These are phyloP conservation scores for Fusarium chlamydosporum DNA, from an alignment of 2,329 filamentous ascomycete species.

Conservation along the genomic window DNA sequence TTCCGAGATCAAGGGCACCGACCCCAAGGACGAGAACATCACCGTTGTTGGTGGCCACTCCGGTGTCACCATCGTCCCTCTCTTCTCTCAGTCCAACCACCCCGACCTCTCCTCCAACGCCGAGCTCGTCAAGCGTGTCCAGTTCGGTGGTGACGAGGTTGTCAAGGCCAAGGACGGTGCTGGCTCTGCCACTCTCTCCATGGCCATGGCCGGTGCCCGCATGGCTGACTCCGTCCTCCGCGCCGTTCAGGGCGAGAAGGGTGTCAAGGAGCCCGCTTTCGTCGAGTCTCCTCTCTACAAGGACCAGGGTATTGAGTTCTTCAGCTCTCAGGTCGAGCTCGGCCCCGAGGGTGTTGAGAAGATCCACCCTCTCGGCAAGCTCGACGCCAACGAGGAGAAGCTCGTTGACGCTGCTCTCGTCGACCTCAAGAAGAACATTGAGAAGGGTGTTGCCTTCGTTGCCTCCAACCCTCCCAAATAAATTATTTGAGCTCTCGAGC, in stretches of 20 bases:
- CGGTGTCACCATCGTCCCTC: conserved; percentile 96
- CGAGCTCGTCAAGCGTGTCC: conserved; percentile 90
- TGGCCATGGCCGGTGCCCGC: conserved; percentile 93
- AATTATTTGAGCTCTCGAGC: conserved; percentile 47
- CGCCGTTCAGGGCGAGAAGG: conserved; percentile 93
- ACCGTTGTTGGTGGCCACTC: conserved; percentile 97
- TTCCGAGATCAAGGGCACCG: conserved; percentile 89
- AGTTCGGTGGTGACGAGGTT: conserved; percentile 99
- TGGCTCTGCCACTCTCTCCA: conserved; percentile 96
- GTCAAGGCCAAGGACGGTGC: conserved; percentile 99
- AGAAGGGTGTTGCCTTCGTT: conserved; percentile 82
- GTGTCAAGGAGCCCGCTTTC: conserved; percentile 94
- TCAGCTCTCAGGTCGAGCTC: conserved; percentile 94
- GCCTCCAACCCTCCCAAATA: conserved; percentile 73
- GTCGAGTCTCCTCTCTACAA: conserved; percentile 98
- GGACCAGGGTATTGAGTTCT: conserved; percentile 98
- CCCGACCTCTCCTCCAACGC: conserved; percentile 83
- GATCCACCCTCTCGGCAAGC: conserved; percentile 87
- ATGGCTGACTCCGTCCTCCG: conserved; percentile 93
- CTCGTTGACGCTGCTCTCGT: conserved; percentile 86
- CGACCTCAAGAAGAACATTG: conserved; percentile 95
- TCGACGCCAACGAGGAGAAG: conserved; percentile 89
- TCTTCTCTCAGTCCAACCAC: conserved; percentile 95
- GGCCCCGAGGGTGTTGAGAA: conserved; percentile 96
- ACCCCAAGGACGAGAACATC: conserved; percentile 94